phyloP scores from a whole-genome alignment of 257 asterid genomes.

The Dorcoceras hygrometricum region DNA sequence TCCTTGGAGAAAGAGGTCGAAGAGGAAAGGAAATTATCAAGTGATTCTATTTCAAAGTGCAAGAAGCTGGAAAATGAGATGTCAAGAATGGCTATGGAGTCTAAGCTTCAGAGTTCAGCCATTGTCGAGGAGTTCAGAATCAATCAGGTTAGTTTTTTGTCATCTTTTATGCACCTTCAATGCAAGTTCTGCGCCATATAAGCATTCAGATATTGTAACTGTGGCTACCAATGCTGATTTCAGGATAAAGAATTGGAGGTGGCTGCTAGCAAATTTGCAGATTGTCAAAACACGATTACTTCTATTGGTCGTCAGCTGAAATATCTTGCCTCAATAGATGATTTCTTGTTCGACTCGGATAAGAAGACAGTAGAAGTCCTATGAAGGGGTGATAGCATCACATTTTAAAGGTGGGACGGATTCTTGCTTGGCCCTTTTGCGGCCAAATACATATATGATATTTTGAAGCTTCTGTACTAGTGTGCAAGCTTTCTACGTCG shows the following conservation, averaged over 20 bases:
- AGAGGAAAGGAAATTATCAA: constrained; percentile 40
- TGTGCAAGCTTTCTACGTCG: neutral
- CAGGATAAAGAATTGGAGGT: constrained; percentile 43
- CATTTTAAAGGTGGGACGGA: neutral
- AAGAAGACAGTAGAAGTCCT: neutral
- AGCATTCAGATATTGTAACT: neutral
- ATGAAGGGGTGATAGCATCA: neutral
- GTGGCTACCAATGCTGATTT: neutral
- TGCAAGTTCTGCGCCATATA: neutral
- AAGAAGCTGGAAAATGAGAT: constrained; percentile 44
- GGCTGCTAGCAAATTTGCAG: constrained; percentile 45
- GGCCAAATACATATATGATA: neutral
- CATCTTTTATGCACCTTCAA: neutral
- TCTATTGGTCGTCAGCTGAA: constrained; percentile 44
- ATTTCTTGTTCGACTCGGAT: constrained; percentile 35
- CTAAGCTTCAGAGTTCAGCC: constrained; percentile 44
- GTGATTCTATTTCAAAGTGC: constrained; percentile 50
- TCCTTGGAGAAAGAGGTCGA: constrained; percentile 41
- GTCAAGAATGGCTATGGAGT: constrained; percentile 41
- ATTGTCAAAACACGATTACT: constrained; percentile 52
- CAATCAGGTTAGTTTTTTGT: constrained; percentile 49
- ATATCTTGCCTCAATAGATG: constrained; percentile 37
- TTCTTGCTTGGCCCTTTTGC: neutral
- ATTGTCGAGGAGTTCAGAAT: constrained; percentile 49
- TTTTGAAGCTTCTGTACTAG: constrained; percentile 1